A percentile compares a stretch with the other conserved stretches of the same genome.
phyloP scores from a whole-genome alignment of 1,284 basidiomycete genomes.

The Trametes polyzona region DNA sequence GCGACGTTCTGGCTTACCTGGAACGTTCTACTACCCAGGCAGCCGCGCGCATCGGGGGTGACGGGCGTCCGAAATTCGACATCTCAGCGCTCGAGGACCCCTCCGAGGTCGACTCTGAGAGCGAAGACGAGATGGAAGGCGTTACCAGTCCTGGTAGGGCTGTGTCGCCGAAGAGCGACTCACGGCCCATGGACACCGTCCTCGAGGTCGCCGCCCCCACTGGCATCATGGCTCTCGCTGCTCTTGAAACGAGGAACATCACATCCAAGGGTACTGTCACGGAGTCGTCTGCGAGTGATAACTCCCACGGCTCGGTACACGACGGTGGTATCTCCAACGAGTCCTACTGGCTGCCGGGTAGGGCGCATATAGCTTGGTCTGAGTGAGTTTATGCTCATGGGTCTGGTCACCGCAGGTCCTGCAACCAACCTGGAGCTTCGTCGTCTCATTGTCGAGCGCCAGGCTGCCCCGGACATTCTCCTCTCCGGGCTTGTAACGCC shows the following conservation, averaged over 20 bases:
- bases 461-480: conserved; percentile 47
- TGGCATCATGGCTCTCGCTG: conserved; percentile 37
- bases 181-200: conserved; percentile 17
- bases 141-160: conserved; percentile 7
- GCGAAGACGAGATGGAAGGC: conserved; percentile 28
- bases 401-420: conserved; percentile 34
- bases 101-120: conserved; percentile 31
- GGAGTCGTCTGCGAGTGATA: conserved; percentile 14
- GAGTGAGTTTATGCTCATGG: background rate
- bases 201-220: conserved; percentile 34
- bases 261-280: conserved; percentile 18
- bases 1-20: conserved; percentile 36
- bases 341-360: conserved; percentile 37
- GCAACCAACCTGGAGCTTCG: conserved; percentile 39
- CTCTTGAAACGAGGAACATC: conserved; percentile 27
- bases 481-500: conserved; percentile 46
- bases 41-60: conserved; percentile 20
- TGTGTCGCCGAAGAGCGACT: conserved; percentile 7
- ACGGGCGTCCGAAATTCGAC: conserved; percentile 32
- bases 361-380: background rate
- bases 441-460: conserved; percentile 49
- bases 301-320: conserved; percentile 12
- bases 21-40: conserved; percentile 30
- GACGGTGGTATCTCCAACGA: conserved; percentile 35
- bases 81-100: conserved; percentile 37